Evolutionary conservation across 805 yeast species (phyloP).

Genomic region (Kluyveromyces wickerhamii): DNA sequence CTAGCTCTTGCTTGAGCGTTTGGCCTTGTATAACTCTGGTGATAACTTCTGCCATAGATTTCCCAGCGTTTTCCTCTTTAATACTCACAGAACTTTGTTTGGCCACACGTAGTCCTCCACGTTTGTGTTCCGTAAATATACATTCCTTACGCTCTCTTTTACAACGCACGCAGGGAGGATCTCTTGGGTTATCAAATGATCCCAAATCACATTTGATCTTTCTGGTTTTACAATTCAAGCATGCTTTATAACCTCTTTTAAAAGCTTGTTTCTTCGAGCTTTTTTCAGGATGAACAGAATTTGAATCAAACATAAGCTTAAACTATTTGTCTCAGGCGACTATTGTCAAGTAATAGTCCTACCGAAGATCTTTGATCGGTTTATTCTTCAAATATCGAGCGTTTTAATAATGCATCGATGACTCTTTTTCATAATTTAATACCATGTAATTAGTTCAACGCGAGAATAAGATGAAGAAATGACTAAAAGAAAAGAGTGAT

Average conservation of each 20-base stretch:
- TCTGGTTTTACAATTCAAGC: conserved; percentile 74
- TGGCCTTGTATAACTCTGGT: conserved; percentile 7
- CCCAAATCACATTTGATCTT: conserved; percentile 87
- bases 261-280: conserved; percentile 5
- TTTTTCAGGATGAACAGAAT: no score
- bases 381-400: no score
- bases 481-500: no score
- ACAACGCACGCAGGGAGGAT: conserved; percentile 83
- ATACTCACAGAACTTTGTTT: conserved; percentile 2
- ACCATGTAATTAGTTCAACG: no score
- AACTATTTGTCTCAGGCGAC: no score
- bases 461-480: no score
- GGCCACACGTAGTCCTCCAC: conserved; percentile 5
- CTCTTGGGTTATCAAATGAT: conserved; percentile 57
- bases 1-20: neutral
- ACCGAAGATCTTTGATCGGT: no score
- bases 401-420: no score
- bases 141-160: conserved; percentile 77
- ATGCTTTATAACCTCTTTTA: conserved; percentile 66
- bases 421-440: no score
- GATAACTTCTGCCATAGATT: conserved; percentile 6
- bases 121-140: conserved; percentile 38
- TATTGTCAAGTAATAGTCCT: no score
- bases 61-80: conserved; percentile 4
- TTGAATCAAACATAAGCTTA: no score